Evolutionary conservation across 345 rosid genomes (phyloP).

Genomic region (Anastatica hierochuntica): DNA sequence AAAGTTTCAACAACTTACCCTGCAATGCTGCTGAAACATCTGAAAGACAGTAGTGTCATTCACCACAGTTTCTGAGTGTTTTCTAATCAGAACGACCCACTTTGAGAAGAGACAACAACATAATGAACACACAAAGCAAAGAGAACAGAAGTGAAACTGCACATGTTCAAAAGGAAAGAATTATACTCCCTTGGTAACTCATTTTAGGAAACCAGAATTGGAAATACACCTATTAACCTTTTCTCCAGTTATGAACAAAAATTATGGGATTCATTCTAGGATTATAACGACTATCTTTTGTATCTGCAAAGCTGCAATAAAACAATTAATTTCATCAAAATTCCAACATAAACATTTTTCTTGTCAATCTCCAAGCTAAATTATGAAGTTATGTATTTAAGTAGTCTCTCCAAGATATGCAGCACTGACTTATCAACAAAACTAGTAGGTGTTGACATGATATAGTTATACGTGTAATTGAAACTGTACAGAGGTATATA

Average conservation of each 20-base stretch:
- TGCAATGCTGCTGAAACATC: slow-evolving; percentile 81
- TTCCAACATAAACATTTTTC: neutral
- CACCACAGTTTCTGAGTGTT: slow-evolving; percentile 80
- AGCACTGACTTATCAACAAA: slow-evolving; percentile 90
- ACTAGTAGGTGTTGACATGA: slow-evolving; percentile 83
- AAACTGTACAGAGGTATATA: slow-evolving; percentile 94
- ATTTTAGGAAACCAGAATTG: neutral
- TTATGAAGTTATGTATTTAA: neutral
- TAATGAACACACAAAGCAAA: slow-evolving; percentile 3
- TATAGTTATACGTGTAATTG: slow-evolving; percentile 80
- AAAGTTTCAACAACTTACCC: slow-evolving; percentile 42
- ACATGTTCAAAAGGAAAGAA: neutral
- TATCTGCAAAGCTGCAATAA: slow-evolving; percentile 78
- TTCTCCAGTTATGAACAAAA: slow-evolving; percentile 89
- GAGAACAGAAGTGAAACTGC: slow-evolving; percentile 2
- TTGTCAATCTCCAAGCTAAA: neutral
- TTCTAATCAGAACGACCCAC: slow-evolving; percentile 90
- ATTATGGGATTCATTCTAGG: slow-evolving; percentile 77
- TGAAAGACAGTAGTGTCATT: slow-evolving; percentile 74
- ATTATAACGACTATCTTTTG: slow-evolving; percentile 93
- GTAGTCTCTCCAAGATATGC: neutral
- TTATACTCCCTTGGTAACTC: neutral
- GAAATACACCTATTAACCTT: slow-evolving; percentile 84
- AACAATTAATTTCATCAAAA: neutral
- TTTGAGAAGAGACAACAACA: slow-evolving; percentile 28